Percentiles rank a stretch among this genome's conserved stretches.
Conservation (phyloP, 441 rosid genomes). For the Melastoma candidum region DNA sequence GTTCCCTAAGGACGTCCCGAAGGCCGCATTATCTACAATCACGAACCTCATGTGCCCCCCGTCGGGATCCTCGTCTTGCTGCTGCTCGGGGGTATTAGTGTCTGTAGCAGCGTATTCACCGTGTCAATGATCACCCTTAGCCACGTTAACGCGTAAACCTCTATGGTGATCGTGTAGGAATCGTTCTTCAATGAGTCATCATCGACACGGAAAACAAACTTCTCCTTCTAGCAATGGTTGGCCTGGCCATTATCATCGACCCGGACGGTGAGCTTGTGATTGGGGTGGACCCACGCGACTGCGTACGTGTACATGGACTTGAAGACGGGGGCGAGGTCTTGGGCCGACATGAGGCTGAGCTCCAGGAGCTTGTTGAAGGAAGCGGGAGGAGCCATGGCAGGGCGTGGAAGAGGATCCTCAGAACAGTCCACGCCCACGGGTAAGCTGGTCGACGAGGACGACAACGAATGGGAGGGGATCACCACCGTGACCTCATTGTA, state of each 20-base stretch:
- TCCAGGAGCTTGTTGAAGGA: slow-evolving; percentile 40
- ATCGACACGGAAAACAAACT: slow-evolving; percentile 63
- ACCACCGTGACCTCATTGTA: no score
- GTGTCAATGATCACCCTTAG: slow-evolving; percentile 67
- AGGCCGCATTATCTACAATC: slow-evolving; percentile 78
- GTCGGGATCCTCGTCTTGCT: slow-evolving; percentile 19
- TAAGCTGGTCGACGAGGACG: no score
- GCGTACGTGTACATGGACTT: slow-evolving; percentile 79
- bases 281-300: slow-evolving; percentile 44
- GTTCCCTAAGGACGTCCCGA: slow-evolving; percentile 87
- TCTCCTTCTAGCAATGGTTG: slow-evolving; percentile 56
- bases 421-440: no score
- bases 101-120: slow-evolving; percentile 47
- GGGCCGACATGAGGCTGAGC: slow-evolving; percentile 62
- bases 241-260: slow-evolving; percentile 39
- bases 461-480: no score
- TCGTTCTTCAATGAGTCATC: slow-evolving; percentile 48
- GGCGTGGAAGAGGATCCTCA: no score
- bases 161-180: slow-evolving; percentile 50
- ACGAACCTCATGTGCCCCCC: slow-evolving; percentile 34
- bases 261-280: slow-evolving; percentile 34
- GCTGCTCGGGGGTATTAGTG: slow-evolving; percentile 39
- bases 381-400: slow-evolving; percentile 11
- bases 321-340: slow-evolving; percentile 61
- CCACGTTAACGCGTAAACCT: slow-evolving; percentile 84